A percentile compares a stretch with the other conserved stretches of the same genome.
Evolutionary conservation across 2,329 filamentous ascomycete genomes (phyloP).

Genomic region (Fusarium sacchari): DNA sequence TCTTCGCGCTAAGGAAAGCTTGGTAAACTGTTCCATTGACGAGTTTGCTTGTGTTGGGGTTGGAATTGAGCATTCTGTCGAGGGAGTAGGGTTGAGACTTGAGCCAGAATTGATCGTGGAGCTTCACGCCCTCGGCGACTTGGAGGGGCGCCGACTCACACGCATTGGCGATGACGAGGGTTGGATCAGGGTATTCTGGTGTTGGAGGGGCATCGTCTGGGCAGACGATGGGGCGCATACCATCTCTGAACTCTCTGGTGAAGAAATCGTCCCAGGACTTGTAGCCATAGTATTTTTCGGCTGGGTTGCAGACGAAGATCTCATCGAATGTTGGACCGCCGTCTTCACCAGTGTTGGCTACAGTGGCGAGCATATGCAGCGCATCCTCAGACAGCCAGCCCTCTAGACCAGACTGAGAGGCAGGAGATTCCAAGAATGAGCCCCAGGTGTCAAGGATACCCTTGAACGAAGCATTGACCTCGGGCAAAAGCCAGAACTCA

Average conservation of each 20-base stretch:
- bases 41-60: constrained; percentile 60
- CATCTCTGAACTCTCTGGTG: not conserved
- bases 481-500: constrained; percentile 10
- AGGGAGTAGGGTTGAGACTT: constrained; percentile 73
- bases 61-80: constrained; percentile 65
- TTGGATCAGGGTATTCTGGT: not conserved
- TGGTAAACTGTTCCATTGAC: constrained; percentile 72
- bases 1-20: constrained; percentile 70
- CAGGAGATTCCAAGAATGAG: not conserved
- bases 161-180: constrained; percentile 4
- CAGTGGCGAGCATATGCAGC: not conserved
- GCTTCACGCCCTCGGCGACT: constrained; percentile 57
- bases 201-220: not conserved
- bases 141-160: constrained; percentile 65
- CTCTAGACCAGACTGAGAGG: not conserved
- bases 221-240: not conserved
- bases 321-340: not conserved
- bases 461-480: not conserved
- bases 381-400: constrained; percentile 3
- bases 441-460: constrained; percentile 7
- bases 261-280: constrained; percentile 17
- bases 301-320: constrained; percentile 8
- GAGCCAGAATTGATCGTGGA: constrained; percentile 71
- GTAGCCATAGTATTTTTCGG: not conserved
- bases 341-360: not conserved